Conservation (phyloP, 345 rosid species). For the Pugionium cornutum region DNA sequence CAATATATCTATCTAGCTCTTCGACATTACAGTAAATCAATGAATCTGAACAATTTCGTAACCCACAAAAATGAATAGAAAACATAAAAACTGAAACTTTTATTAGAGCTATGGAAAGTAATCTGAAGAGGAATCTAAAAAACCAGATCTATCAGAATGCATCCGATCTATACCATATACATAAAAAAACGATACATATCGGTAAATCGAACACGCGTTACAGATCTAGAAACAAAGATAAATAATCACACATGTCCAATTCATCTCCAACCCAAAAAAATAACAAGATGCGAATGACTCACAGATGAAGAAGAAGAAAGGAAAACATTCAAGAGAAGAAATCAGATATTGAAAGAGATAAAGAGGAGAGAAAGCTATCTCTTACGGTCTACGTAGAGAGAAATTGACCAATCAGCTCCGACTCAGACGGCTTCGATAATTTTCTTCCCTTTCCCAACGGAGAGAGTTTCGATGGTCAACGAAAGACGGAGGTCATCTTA, state of each 20-base stretch:
- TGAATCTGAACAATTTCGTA: conserved; percentile 9
- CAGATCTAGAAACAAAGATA: conserved; percentile 18
- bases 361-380: neutral
- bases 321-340: conserved; percentile 2
- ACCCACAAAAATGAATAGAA: neutral
- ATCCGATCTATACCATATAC: neutral
- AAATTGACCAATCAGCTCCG: conserved; percentile 30
- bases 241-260: conserved; percentile 18
- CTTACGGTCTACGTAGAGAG: conserved; percentile 29
- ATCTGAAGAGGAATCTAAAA: neutral
- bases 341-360: neutral
- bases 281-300: conserved; percentile 11
- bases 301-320: conserved; percentile 21
- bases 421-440: conserved; percentile 26
- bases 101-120: neutral
- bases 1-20: neutral
- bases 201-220: neutral
- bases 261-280: neutral
- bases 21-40: neutral
- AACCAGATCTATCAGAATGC: conserved; percentile 24
- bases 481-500: conserved; percentile 36
- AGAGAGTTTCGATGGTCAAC: conserved; percentile 40
- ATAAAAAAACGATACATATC: conserved; percentile 12
- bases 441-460: conserved; percentile 23
- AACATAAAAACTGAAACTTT: neutral